Conservation (phyloP, 176 grass and related monocot species). For the Aegilops sharonensis region DNA sequence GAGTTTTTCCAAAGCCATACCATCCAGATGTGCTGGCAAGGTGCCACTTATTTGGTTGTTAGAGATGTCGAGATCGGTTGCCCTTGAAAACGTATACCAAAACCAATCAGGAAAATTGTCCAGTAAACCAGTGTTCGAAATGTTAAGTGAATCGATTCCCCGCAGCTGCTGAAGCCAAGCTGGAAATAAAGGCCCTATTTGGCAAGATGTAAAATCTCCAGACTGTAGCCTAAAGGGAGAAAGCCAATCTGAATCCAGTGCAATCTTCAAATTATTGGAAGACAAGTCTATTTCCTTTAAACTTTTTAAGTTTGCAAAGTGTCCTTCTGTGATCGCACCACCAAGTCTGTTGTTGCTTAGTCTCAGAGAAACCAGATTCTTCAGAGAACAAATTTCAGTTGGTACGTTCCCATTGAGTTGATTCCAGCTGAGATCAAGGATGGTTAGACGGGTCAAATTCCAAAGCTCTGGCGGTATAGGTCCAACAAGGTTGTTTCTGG, state of each 20-base stretch:
- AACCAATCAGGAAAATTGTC: conserved; percentile 32
- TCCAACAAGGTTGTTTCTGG: neutral
- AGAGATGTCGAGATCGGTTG: conserved; percentile 23
- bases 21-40: neutral
- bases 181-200: conserved; percentile 28
- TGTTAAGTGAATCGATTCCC: neutral
- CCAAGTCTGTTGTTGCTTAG: neutral
- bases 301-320: neutral
- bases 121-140: conserved; percentile 2
- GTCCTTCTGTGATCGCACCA: neutral
- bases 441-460: neutral
- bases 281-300: neutral
- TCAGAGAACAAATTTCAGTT: neutral
- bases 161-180: conserved; percentile 23
- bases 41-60: conserved; percentile 36
- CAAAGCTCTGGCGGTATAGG: neutral
- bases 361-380: neutral
- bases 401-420: neutral
- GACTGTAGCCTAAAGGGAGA: neutral
- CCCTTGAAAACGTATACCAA: conserved; percentile 7
- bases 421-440: neutral
- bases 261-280: neutral
- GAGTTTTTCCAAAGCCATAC: neutral
- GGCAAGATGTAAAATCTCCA: neutral
- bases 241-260: neutral